Conservation (phyloP, 306 rosid species). For the barrel medic (Medicago truncatula) region DNA sequence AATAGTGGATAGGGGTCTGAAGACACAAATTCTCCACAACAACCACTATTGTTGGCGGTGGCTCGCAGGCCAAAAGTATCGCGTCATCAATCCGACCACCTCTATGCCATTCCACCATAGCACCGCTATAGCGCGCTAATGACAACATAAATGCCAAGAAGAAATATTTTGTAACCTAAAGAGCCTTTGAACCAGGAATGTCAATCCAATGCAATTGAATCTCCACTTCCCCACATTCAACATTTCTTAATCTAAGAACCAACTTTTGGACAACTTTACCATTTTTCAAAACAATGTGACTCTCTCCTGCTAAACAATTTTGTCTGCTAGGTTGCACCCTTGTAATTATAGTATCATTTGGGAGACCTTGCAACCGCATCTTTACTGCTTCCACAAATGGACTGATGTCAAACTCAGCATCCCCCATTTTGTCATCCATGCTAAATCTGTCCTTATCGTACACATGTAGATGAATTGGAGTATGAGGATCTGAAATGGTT, state of each 20-base stretch:
- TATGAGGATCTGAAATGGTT: slow-evolving; percentile 62
- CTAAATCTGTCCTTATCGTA: slow-evolving; percentile 31
- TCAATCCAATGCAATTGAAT: slow-evolving; percentile 78
- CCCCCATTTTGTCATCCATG: too few relatives aligned
- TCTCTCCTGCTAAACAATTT: too few relatives aligned
- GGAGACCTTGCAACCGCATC: too few relatives aligned
- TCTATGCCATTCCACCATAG: too few relatives aligned
- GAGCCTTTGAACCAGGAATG: slow-evolving; percentile 64
- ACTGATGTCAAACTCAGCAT: too few relatives aligned
- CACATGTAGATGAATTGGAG: slow-evolving; percentile 49
- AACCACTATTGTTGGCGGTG: background rate
- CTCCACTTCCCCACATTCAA: slow-evolving; percentile 79
- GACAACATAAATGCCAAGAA: background rate
- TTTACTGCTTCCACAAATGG: too few relatives aligned
- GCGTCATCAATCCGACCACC: too few relatives aligned
- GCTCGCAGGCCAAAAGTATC: background rate
- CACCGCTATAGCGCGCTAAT: background rate
- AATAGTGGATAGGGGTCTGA: background rate
- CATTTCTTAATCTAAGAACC: slow-evolving; percentile 77
- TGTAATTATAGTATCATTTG: slow-evolving; percentile 58
- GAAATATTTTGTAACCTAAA: slow-evolving; percentile 37
- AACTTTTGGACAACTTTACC: slow-evolving; percentile 65
- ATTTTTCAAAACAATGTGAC: slow-evolving; percentile 58
- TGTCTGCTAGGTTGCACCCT: slow-evolving; percentile 64
- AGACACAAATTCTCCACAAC: background rate